Evolutionary conservation across 371 early-diverging fungal species (phyloP), one percentile per base, ranked within the genome.

Genomic region (Saksenaea oblongispora): DNA sequence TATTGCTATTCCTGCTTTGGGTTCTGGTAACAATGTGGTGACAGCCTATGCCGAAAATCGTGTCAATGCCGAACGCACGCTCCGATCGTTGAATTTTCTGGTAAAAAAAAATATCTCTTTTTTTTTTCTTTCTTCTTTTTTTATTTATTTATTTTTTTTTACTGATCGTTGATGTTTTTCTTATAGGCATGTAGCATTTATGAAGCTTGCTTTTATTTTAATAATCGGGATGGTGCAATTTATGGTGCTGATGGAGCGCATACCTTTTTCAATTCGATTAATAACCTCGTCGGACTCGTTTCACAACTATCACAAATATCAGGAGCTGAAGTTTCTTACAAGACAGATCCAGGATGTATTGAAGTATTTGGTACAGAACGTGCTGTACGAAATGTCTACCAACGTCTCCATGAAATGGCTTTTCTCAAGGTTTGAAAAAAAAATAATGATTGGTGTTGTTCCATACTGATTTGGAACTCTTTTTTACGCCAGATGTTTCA

Each of bases 61-160:
- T 26, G 87, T 91, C n/a, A 89, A 89, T 69, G 85, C 90, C 14
- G 89, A 89, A 58, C 78, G 93, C 15, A 87, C 92, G 9, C 74
- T 90, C 28, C 80, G 91, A 22, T 84, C 88, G 1, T 64, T 93
- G 22, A 90, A 88, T 82, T 84, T 83, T 58, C 61, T 93, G 84
- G 92, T 91, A 84, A 59, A 15, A 63, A 17, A 26, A 58, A 34
- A 34, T 9, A 42, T 42, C 66, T 47, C 44, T 28, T 37, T 35
- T 36, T 34, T 31, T 62, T 35, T 18, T 41, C 37, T 36, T 56
- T 34, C 36, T 17, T 18, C 24, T n/a, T 54, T 37, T 14, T 14
- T 14, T n/a, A n/a, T n/a, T n/a, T n/a, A n/a, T n/a, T n/a, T n/a
- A n/a, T n/a, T n/a, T n/a, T n/a, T n/a, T n/a, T n/a, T n/a, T n/a